Base-by-base conservation (phyloP, 148 eudicot species). In the Silene latifolia region DNA sequence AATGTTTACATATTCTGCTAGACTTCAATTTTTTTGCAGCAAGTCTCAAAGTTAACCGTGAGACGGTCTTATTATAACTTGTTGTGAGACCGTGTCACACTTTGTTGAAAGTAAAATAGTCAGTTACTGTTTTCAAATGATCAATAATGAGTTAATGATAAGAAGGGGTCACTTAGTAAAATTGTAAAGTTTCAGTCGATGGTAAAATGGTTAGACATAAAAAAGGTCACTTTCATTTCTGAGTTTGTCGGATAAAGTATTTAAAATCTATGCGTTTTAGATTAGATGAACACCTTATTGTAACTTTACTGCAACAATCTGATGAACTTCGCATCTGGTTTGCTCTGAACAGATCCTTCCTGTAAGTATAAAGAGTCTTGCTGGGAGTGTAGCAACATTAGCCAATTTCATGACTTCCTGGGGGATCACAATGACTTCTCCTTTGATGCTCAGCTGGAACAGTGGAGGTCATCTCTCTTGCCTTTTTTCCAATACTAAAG, bases 381-480 rank as follows among this genome's bases (percentile, higher is more conserved):
- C 91, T 63, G 96, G 96, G 24, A 92, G 98, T 72, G 79, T 86
- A 29, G 97, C 97, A 56, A 88, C 92, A 42, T 75, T 92, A 80
- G 78, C 81, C 21, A 90, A 92, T 80, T 92, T 90, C 83, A 74
- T 88, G 72, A 54, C 86, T 10, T 83, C 93, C 3, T 90, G 88
- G 83, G 73, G 83, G 24, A 73, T 90, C 42, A 92, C 97, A 23
- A 81, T 92, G 91, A 87, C 93, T 19, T 95, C 97, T 19, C 84
- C 83, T 71, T 71, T 87, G 76, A 86, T 92, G 51, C 74, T 92
- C 29, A 75, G 57, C n/a, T 92, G 97, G 97, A 92, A 89, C 60
- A 75, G 80, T 58, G 95, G 94, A 87, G 97, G 97, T 92, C 67
- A 83, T 60, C 70, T 47, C 47, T 71, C 48, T 66, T 18, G 7